Conservation (phyloP, 2,329 filamentous ascomycete genomes). For the Diaporthe aspalathi region DNA sequence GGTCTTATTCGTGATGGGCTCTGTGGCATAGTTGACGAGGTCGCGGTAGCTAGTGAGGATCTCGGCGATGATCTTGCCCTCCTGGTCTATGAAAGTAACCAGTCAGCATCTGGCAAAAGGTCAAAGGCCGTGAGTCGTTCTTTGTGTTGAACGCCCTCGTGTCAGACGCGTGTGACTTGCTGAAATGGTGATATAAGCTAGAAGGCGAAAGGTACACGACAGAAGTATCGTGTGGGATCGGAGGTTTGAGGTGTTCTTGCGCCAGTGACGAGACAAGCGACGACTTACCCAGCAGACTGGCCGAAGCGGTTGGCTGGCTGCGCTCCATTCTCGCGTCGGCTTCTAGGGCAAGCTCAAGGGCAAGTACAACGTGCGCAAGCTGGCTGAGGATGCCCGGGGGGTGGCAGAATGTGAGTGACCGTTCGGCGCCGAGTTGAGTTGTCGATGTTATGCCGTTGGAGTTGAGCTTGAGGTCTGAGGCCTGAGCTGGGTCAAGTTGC, state of each 20-base stretch:
- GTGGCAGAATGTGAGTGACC: background rate
- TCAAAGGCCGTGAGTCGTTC: background rate
- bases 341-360: background rate
- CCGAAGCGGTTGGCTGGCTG: slow-evolving; percentile 36
- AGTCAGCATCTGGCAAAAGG: slow-evolving; percentile 6
- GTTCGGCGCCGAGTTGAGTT: no score
- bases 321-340: slow-evolving; percentile 41
- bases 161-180: background rate
- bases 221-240: background rate
- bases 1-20: slow-evolving; percentile 49
- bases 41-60: slow-evolving; percentile 58
- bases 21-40: slow-evolving; percentile 53
- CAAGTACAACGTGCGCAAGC: background rate
- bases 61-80: slow-evolving; percentile 57
- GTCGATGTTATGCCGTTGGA: background rate
- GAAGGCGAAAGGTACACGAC: background rate
- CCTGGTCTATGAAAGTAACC: slow-evolving; percentile 52
- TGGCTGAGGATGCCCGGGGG: no score
- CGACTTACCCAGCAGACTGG: slow-evolving; percentile 41
- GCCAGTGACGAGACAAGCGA: background rate
- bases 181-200: background rate
- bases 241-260: background rate
- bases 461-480: background rate
- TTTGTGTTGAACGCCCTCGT: background rate
- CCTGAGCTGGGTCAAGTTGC: no score